A percentile compares a stretch with the other conserved stretches of the same genome.
Conservation (phyloP, 768 basidiomycete genomes). For the Trametes elegans region DNA sequence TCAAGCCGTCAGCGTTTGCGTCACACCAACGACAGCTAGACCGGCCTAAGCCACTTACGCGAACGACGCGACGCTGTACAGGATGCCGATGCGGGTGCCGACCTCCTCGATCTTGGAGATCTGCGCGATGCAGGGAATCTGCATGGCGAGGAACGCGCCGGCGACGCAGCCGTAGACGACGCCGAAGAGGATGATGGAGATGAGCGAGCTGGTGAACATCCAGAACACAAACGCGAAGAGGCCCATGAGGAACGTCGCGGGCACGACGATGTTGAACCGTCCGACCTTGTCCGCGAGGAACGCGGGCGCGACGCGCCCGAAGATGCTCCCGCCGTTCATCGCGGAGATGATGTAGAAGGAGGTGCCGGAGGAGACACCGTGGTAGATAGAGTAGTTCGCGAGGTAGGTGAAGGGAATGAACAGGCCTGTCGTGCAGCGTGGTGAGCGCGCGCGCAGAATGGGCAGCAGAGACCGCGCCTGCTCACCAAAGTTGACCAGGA, state of each 20-base stretch:
- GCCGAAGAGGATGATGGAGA: constrained; percentile 28
- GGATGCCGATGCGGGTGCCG: constrained; percentile 58
- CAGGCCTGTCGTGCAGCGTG: background rate
- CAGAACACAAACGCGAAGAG: constrained; percentile 27
- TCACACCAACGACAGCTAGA: constrained; percentile 21
- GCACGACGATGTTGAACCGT: constrained; percentile 28
- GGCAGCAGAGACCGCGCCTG: background rate
- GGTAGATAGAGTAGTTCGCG: constrained; percentile 25
- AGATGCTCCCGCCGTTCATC: constrained; percentile 29
- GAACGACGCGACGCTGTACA: constrained; percentile 63
- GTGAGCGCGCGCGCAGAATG: background rate
- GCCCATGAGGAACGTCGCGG: constrained; percentile 25
- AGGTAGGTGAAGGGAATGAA: constrained; percentile 33
- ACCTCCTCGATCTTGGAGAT: constrained; percentile 59
- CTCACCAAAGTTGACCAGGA: constrained; percentile 59
- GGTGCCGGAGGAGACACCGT: constrained; percentile 21
- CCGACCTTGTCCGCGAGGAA: constrained; percentile 29
- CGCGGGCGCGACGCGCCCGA: constrained; percentile 28
- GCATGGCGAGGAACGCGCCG: constrained; percentile 22
- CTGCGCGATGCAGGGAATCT: constrained; percentile 31
- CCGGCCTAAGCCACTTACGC: constrained; percentile 45
- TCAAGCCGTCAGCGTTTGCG: background rate
- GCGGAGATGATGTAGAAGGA: constrained; percentile 30
- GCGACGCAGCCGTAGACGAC: constrained; percentile 30
- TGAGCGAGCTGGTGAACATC: constrained; percentile 23